phyloP scores from a whole-genome alignment of 352 stramenopile species.

The Lagenidium giganteum region DNA sequence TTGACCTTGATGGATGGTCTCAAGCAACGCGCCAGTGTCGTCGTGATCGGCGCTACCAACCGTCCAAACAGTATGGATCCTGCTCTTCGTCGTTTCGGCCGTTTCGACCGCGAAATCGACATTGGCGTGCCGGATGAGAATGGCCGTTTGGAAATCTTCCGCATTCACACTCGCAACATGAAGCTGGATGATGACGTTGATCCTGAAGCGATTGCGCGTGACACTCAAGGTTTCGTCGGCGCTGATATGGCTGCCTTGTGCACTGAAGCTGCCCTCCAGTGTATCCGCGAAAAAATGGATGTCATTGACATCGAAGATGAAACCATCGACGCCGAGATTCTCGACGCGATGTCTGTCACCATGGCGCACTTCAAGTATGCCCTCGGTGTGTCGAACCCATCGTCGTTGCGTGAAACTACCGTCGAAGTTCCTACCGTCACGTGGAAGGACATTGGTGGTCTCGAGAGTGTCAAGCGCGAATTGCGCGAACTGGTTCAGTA shows the following conservation, averaged over 20 bases:
- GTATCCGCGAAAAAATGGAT: conserved; percentile 99
- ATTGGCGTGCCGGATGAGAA: conserved; percentile 99
- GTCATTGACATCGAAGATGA: conserved; percentile 99
- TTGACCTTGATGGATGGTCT: conserved; percentile 99
- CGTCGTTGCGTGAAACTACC: conserved; percentile 97
- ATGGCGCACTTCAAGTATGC: conserved; percentile 99
- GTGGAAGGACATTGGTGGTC: conserved; percentile 99
- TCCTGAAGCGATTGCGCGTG: conserved; percentile 94
- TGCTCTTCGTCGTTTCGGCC: conserved; percentile 96
- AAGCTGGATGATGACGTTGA: conserved; percentile 99
- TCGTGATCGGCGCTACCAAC: conserved; percentile 99
- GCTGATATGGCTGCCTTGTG: conserved; percentile 99
- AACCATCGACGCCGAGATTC: conserved; percentile 98
- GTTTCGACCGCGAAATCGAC: conserved; percentile 99
- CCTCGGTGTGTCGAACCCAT: conserved; percentile 97
- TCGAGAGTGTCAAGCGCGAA: conserved; percentile 98
- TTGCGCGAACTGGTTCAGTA: conserved; percentile 99
- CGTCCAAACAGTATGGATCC: conserved; percentile 98
- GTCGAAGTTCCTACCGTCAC: conserved; percentile 98
- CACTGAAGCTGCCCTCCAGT: conserved; percentile 98
- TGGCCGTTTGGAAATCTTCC: conserved; percentile 98
- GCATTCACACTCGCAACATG: conserved; percentile 99
- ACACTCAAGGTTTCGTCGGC: conserved; percentile 99
- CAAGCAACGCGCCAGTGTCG: conserved; percentile 89
- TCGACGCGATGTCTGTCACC: conserved; percentile 98